phyloP scores from a whole-genome alignment of 176 grass and related monocot species.

The Alopecurus myosuroides region DNA sequence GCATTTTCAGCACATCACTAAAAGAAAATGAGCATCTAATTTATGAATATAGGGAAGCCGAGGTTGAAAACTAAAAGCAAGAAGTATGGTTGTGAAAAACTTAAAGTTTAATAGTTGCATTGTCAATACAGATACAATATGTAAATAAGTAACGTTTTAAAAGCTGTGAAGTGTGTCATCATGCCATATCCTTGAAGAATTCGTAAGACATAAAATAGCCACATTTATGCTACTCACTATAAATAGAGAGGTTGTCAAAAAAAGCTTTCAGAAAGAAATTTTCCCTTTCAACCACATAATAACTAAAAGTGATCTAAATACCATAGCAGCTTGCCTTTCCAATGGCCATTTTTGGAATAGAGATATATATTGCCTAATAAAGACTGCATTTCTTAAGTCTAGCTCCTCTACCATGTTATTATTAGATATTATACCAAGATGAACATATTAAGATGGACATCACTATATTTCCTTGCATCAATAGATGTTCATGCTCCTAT shows the following conservation, averaged over 20 bases:
- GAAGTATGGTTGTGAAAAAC: constrained; percentile 2
- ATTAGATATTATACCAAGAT: constrained; percentile 4
- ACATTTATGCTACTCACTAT: background rate
- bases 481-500: background rate
- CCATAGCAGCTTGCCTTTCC: background rate
- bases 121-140: constrained; percentile 1
- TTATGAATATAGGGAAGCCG: background rate
- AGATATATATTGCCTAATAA: background rate
- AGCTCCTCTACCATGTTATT: background rate
- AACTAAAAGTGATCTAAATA: background rate
- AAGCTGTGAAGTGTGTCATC: background rate
- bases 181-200: background rate
- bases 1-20: background rate
- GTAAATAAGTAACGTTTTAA: background rate
- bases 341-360: background rate
- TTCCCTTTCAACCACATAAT: background rate
- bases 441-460: background rate
- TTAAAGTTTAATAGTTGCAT: background rate
- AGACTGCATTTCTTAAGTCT: constrained; percentile 3
- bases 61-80: constrained; percentile 9
- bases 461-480: background rate
- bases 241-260: background rate
- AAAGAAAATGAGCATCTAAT: background rate
- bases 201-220: background rate
- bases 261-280: background rate